Conservation (phyloP, 192 early-diverging fungal genomes). For the Lobosporangium transversale region DNA sequence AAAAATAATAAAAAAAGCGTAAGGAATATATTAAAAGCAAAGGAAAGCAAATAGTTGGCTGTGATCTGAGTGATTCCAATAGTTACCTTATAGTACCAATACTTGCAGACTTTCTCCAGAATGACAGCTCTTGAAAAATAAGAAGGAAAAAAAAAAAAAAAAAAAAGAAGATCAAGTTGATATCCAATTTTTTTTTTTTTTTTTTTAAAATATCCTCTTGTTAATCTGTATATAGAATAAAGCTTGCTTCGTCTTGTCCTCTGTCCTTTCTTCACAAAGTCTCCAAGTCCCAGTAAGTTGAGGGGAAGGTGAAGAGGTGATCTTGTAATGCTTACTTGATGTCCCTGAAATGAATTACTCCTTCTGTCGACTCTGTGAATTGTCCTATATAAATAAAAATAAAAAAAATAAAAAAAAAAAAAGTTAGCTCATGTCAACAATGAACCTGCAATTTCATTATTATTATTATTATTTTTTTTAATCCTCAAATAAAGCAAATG, state of each 20-base stretch:
- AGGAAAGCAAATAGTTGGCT: background rate
- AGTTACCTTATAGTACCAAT: conserved; percentile 89
- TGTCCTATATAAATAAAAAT: conserved; percentile 62
- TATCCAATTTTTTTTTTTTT: no score
- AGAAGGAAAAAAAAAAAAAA: no score
- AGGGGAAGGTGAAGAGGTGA: no score
- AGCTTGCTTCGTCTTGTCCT: no score
- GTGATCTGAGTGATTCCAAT: background rate
- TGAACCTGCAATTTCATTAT: background rate
- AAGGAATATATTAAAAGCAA: background rate
- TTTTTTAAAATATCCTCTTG: no score
- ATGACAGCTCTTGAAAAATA: conserved; percentile 77
- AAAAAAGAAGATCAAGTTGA: no score
- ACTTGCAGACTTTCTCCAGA: conserved; percentile 94
- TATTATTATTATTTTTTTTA: no score
- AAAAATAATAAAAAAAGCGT: background rate
- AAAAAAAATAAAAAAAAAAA: background rate
- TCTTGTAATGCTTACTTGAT: conserved; percentile 96
- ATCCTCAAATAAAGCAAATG: no score
- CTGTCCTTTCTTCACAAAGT: no score
- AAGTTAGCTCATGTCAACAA: background rate
- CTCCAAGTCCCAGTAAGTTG: no score
- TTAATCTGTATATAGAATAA: no score
- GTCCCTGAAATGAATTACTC: conserved; percentile 87
- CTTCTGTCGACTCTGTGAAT: conserved; percentile 92